A percentile compares a stretch with the other conserved stretches of the same genome.
These are phyloP conservation scores for Sarcomyxa edulis DNA, from an alignment of 768 basidiomycete genomes.

Conservation along the genomic window DNA sequence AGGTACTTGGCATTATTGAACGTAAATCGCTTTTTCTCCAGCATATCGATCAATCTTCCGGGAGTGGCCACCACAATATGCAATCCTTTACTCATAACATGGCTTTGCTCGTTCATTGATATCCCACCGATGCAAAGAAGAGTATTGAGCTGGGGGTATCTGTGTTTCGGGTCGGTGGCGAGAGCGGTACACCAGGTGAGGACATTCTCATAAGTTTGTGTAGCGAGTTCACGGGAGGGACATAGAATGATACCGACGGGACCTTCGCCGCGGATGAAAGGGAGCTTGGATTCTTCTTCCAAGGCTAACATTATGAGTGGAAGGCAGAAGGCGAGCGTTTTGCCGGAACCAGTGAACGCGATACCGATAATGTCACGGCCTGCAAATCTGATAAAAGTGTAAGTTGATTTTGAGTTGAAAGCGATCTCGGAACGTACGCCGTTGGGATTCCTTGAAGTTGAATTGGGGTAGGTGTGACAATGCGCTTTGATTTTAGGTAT, in stretches of 20 bases:
- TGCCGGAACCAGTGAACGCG: slow-evolving; percentile 98
- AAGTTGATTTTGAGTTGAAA: slow-evolving; percentile 12
- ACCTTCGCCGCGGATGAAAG: slow-evolving; percentile 90
- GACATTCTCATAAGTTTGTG: slow-evolving; percentile 95
- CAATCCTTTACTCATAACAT: slow-evolving; percentile 84
- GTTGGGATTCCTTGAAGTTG: slow-evolving; percentile 96
- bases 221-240: slow-evolving; percentile 94
- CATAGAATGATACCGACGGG: slow-evolving; percentile 96
- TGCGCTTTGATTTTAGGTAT: slow-evolving; percentile 80
- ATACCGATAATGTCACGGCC: slow-evolving; percentile 99
- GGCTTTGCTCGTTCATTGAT: slow-evolving; percentile 96
- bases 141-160: slow-evolving; percentile 85
- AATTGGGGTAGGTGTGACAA: slow-evolving; percentile 87
- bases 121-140: slow-evolving; percentile 97
- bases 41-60: slow-evolving; percentile 94
- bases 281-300: slow-evolving; percentile 88
- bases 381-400: slow-evolving; percentile 57
- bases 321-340: slow-evolving; percentile 97
- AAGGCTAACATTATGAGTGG: slow-evolving; percentile 95
- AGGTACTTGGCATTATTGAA: slow-evolving; percentile 93
- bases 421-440: slow-evolving; percentile 53
- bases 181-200: slow-evolving; percentile 81
- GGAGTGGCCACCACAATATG: slow-evolving; percentile 98
- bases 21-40: slow-evolving; percentile 91
- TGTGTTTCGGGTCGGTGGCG: slow-evolving; percentile 65